phyloP scores from a whole-genome alignment of 208 protist species.

The Acanthamoeba lenticulata region DNA sequence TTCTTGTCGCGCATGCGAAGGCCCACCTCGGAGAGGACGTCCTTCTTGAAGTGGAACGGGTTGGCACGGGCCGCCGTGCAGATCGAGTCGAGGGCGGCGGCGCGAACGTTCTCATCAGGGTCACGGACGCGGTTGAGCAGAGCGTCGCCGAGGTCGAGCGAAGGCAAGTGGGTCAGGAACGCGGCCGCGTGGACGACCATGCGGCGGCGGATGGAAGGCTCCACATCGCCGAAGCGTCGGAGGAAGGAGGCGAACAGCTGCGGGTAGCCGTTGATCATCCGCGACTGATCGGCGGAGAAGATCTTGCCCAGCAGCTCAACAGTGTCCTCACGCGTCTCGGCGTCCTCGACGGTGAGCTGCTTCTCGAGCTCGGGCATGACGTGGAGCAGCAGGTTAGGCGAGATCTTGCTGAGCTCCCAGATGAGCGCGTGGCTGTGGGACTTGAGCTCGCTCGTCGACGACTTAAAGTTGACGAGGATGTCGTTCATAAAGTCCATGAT shows the following conservation, averaged over 20 bases:
- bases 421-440: conserved; percentile 47
- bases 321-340: not conserved
- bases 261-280: conserved; percentile 45
- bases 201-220: not conserved
- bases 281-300: conserved; percentile 8
- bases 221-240: conserved; percentile 19
- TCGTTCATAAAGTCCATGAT: conserved; percentile 33
- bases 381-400: conserved; percentile 44
- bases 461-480: conserved; percentile 18
- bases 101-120: not conserved
- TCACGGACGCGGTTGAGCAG: conserved; percentile 45
- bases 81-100: not conserved
- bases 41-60: conserved; percentile 17
- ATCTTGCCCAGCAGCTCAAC: conserved; percentile 43
- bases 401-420: conserved; percentile 65
- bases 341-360: conserved; percentile 44
- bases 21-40: conserved; percentile 23
- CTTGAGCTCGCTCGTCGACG: conserved; percentile 54
- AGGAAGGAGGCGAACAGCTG: conserved; percentile 43
- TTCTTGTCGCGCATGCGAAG: conserved; percentile 56
- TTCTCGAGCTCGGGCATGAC: conserved; percentile 51
- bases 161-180: conserved; percentile 41
- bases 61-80: not conserved
- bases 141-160: conserved; percentile 6
- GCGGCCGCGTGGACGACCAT: conserved; percentile 30